These are phyloP conservation scores for Torulaspora franciscae DNA, from an alignment of 805 yeast genomes.

Conservation along the genomic window DNA sequence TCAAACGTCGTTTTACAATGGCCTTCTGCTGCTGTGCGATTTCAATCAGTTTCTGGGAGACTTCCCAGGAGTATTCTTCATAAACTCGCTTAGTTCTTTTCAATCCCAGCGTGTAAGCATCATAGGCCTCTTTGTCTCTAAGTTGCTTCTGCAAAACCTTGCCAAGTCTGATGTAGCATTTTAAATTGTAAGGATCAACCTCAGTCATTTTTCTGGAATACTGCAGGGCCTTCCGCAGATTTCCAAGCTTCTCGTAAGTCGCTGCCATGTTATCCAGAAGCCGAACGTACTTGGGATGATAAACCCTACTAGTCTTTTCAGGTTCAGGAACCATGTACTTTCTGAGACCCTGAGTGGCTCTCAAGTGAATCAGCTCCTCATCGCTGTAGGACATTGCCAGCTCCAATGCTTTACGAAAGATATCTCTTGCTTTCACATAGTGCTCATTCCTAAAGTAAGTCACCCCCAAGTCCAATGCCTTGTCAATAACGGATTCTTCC, in stretches of 20 bases:
- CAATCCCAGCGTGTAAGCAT: constrained; percentile 21
- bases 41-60: constrained; percentile 15
- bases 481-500: constrained; percentile 24
- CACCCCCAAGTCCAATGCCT: constrained; percentile 29
- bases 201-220: constrained; percentile 22
- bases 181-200: constrained; percentile 27
- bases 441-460: constrained; percentile 26
- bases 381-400: constrained; percentile 25
- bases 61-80: constrained; percentile 10
- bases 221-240: constrained; percentile 21
- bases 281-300: constrained; percentile 29
- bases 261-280: constrained; percentile 30
- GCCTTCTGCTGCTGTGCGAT: constrained; percentile 17
- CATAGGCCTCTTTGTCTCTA: constrained; percentile 23
- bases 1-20: constrained; percentile 12
- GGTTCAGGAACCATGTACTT: constrained; percentile 3
- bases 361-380: constrained; percentile 14
- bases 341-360: constrained; percentile 13
- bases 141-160: constrained; percentile 23
- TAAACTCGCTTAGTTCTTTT: constrained; percentile 12
- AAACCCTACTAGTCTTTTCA: constrained; percentile 10
- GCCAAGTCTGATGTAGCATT: constrained; percentile 29
- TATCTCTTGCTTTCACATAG: constrained; percentile 24
- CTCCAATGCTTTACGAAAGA: constrained; percentile 28
- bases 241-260: constrained; percentile 28